phyloP scores from a whole-genome alignment of 2,329 filamentous ascomycete species.

The Calycina herbarum region DNA sequence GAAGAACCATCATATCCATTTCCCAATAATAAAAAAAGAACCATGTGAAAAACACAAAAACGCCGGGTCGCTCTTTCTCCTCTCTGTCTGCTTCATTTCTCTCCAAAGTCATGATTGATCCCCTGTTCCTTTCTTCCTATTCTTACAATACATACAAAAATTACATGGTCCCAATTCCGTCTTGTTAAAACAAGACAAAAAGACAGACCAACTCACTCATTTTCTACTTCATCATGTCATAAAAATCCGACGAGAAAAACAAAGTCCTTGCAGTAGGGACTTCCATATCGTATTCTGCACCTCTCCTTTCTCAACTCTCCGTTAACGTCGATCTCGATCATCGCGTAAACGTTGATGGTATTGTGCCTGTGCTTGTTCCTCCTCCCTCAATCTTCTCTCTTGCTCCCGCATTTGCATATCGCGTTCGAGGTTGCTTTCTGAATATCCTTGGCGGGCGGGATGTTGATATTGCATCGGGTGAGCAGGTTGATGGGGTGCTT shows the following conservation, averaged over 20 bases:
- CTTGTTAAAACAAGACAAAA: neutral
- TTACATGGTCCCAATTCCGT: neutral
- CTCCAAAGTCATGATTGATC: neutral
- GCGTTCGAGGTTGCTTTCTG: conserved; percentile 19
- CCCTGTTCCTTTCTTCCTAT: neutral
- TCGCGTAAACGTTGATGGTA: conserved; percentile 14
- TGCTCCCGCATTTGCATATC: conserved; percentile 10
- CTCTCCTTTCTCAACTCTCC: neutral
- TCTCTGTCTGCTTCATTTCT: neutral
- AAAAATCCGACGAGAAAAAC: neutral
- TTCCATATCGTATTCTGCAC: neutral
- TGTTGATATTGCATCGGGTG: conserved; percentile 27
- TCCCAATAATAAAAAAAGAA: neutral
- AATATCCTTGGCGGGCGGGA: conserved; percentile 18
- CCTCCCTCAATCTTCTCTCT: conserved; percentile 14
- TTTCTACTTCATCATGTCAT: neutral
- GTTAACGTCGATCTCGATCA: conserved; percentile 11
- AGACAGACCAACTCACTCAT: neutral
- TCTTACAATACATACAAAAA: conserved; percentile 14
- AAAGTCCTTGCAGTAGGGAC: neutral
- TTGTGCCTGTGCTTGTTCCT: conserved; percentile 1
- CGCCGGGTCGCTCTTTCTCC: conserved; percentile 1
- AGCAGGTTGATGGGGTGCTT: conserved; percentile 24
- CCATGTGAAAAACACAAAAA: neutral
- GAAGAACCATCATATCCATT: conserved; percentile 15